phyloP scores from a whole-genome alignment of 2,329 filamentous ascomycete genomes.

The Epichloe sp. region DNA sequence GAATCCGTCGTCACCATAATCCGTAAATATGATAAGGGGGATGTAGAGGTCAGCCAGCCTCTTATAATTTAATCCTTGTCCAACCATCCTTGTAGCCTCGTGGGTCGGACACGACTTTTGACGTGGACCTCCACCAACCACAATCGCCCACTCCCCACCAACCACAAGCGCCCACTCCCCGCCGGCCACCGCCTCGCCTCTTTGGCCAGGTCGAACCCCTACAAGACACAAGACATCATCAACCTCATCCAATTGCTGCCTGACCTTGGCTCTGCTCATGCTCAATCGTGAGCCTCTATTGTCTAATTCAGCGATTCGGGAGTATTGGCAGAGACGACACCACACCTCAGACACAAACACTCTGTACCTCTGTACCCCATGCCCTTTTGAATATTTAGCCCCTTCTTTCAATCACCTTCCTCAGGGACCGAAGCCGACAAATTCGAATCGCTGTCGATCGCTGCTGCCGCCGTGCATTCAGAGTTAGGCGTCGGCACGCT shows the following conservation, averaged over 20 bases:
- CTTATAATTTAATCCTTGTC: too few relatives aligned
- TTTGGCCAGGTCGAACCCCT: constrained; percentile 3
- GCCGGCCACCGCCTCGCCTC: constrained; percentile 4
- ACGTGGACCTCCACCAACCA: background rate
- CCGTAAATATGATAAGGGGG: too few relatives aligned
- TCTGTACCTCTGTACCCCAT: background rate
- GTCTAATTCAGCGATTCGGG: background rate
- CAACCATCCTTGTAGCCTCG: too few relatives aligned
- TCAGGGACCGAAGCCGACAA: background rate
- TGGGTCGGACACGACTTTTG: too few relatives aligned
- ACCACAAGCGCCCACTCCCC: background rate
- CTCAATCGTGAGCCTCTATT: background rate
- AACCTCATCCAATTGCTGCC: background rate
- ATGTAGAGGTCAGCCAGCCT: too few relatives aligned
- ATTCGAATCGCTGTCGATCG: background rate
- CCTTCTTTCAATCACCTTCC: background rate
- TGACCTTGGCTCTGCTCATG: background rate
- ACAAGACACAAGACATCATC: constrained; percentile 2
- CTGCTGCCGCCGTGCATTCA: background rate
- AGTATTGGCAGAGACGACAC: background rate
- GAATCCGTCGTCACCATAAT: too few relatives aligned
- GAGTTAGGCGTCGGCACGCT: background rate
- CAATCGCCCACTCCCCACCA: background rate
- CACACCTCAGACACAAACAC: too few relatives aligned
- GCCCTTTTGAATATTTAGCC: background rate